Percentiles rank a stretch among this genome's conserved stretches.
Conservation (phyloP, 768 basidiomycete species). For the Calocybe gangraenosa region DNA sequence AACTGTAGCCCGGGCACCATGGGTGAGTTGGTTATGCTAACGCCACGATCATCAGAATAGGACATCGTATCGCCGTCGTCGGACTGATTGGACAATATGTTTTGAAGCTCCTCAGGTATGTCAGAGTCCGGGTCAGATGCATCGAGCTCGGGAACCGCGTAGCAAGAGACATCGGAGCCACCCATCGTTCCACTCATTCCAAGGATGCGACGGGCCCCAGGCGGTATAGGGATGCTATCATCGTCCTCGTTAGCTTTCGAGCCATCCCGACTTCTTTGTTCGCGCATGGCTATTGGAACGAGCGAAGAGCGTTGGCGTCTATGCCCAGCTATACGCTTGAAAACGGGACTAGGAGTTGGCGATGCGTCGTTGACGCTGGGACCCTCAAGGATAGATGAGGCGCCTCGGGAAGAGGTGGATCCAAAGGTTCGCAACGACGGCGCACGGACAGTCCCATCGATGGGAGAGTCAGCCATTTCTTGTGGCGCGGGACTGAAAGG, state of each 20-base stretch:
- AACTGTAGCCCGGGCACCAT: constrained; percentile 22
- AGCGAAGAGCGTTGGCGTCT: constrained; percentile 22
- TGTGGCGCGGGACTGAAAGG: constrained; percentile 21
- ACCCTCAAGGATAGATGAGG: constrained; percentile 5
- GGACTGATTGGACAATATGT: constrained; percentile 44
- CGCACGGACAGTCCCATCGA: constrained; percentile 23
- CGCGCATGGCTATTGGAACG: constrained; percentile 15
- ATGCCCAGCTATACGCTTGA: constrained; percentile 27
- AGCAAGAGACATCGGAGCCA: constrained; percentile 45
- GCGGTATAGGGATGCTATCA: constrained; percentile 34
- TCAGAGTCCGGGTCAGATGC: constrained; percentile 69
- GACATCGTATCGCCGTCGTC: constrained; percentile 38
- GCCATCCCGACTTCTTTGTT: constrained; percentile 16
- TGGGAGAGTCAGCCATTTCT: constrained; percentile 1
- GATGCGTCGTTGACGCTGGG: constrained; percentile 10
- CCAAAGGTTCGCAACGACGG: constrained; percentile 38
- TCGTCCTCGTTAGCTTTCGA: constrained; percentile 11
- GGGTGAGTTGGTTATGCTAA: constrained; percentile 39
- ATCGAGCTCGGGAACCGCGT: constrained; percentile 41
- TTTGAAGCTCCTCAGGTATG: constrained; percentile 74
- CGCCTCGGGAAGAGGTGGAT: constrained; percentile 22
- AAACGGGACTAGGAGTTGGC: constrained; percentile 27
- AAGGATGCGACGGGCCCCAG: constrained; percentile 50
- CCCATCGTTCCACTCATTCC: constrained; percentile 70
- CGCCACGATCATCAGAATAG: constrained; percentile 17